A percentile compares a stretch with the other conserved stretches of the same genome.
Conservation (phyloP, 225 moss, liverwort and hornwort genomes). For the Ulota crispa region DNA sequence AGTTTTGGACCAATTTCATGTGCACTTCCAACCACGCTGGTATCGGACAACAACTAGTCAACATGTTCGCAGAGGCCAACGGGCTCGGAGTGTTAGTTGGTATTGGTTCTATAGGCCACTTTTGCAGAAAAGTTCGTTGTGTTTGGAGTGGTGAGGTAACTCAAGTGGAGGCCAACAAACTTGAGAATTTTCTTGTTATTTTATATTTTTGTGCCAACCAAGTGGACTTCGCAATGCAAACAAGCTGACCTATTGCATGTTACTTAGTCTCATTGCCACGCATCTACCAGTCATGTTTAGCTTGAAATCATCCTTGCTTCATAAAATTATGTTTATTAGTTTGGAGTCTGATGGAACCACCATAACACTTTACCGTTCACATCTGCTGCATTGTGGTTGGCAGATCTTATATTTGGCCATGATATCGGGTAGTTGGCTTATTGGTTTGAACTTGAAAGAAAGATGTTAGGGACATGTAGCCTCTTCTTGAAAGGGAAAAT, state of each 20-base stretch:
- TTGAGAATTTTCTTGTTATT: background rate
- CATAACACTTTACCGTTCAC: background rate
- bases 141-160: background rate
- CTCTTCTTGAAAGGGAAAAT: no score
- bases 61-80: background rate
- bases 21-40: background rate
- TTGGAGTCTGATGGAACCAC: no score
- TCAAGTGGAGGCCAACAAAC: background rate
- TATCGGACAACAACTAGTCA: background rate
- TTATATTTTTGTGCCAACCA: background rate
- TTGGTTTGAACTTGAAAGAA: background rate
- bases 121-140: background rate
- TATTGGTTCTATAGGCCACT: background rate
- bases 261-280: background rate
- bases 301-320: background rate
- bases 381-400: background rate
- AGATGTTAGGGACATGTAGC: background rate
- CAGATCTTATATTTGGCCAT: background rate
- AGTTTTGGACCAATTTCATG: background rate
- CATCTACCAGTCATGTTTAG: background rate
- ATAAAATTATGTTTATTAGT: background rate
- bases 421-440: background rate
- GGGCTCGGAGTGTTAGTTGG: background rate
- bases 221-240: background rate
- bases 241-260: background rate